Percentiles rank a stretch among this genome's conserved stretches.
These are phyloP conservation scores for Penicillium fuscoglaucum DNA, from an alignment of 2,329 filamentous ascomycete species.

Conservation along the genomic window DNA sequence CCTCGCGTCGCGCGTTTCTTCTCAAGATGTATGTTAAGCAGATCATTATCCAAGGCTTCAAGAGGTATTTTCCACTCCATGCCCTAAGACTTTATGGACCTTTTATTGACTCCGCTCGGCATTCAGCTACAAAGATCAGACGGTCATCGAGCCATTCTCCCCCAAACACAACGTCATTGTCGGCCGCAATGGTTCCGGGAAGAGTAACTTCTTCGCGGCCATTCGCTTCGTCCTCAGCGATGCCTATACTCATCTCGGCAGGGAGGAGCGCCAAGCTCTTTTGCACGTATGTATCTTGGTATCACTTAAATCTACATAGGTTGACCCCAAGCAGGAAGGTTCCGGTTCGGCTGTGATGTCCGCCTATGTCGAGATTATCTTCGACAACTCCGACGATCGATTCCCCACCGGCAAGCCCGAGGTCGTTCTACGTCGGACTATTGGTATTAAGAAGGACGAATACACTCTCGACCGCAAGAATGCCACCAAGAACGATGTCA, in stretches of 20 bases:
- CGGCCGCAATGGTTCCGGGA: constrained; percentile 97
- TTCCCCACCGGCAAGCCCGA: constrained; percentile 93
- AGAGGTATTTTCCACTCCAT: constrained; percentile 64
- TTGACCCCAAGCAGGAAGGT: constrained; percentile 64
- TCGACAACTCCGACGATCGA: constrained; percentile 94
- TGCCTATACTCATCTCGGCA: constrained; percentile 92
- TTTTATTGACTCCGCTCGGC: background rate
- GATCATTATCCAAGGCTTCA: constrained; percentile 99
- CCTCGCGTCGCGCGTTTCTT: constrained; percentile 32
- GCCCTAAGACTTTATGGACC: background rate
- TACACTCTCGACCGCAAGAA: constrained; percentile 98
- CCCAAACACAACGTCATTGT: constrained; percentile 98
- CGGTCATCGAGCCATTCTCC: constrained; percentile 96
- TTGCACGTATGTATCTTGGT: constrained; percentile 63
- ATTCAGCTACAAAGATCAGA: constrained; percentile 96
- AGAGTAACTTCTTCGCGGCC: constrained; percentile 99
- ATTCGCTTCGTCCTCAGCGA: constrained; percentile 98
- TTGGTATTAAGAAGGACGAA: constrained; percentile 97
- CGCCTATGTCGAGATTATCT: constrained; percentile 98
- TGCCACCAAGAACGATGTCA: constrained; percentile 88
- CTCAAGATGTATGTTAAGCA: constrained; percentile 94
- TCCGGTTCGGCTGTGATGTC: constrained; percentile 98
- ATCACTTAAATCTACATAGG: background rate
- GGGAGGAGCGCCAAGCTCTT: constrained; percentile 91
- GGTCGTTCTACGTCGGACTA: constrained; percentile 86